Evolutionary conservation across 169 alveolate genomes (phyloP).

Genomic region (Plasmodium knowlesi): DNA sequence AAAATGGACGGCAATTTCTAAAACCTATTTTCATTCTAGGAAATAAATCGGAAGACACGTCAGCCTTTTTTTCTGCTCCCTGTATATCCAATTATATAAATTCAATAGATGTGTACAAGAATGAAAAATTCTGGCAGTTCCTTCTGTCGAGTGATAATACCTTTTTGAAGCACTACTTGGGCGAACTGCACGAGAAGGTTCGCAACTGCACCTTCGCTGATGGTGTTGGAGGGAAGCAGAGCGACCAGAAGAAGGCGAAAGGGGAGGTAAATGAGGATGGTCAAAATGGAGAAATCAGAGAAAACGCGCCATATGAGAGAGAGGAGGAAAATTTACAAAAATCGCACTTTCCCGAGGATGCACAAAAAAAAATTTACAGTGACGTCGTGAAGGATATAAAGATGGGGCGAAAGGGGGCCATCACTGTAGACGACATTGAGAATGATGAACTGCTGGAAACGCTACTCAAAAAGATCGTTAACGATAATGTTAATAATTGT

Average conservation of each 20-base stretch:
- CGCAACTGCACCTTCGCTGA: neutral
- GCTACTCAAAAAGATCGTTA: constrained; percentile 39
- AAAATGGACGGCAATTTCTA: neutral
- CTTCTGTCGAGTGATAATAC: constrained; percentile 46
- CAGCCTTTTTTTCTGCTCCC: constrained; percentile 66
- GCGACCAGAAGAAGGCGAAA: neutral
- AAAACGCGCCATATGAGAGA: neutral
- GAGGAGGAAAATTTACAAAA: too few relatives aligned
- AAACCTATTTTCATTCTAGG: constrained; percentile 66
- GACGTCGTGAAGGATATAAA: constrained; percentile 23
- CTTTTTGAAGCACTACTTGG: constrained; percentile 18
- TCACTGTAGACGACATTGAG: constrained; percentile 38
- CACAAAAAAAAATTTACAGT: neutral
- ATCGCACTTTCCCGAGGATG: neutral
- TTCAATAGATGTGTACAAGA: constrained; percentile 42
- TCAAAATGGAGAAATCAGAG: neutral
- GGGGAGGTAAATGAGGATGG: neutral
- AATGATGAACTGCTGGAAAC: constrained; percentile 8
- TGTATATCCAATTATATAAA: constrained; percentile 62
- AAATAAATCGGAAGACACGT: constrained; percentile 46
- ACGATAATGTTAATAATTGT: constrained; percentile 18
- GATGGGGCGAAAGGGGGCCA: constrained; percentile 4
- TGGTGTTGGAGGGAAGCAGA: neutral
- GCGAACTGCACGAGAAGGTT: constrained; percentile 1
- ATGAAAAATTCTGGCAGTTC: constrained; percentile 46